Evolutionary conservation across 352 stramenopile genomes (phyloP).

Genomic region (Phytophthora pluvialis): DNA sequence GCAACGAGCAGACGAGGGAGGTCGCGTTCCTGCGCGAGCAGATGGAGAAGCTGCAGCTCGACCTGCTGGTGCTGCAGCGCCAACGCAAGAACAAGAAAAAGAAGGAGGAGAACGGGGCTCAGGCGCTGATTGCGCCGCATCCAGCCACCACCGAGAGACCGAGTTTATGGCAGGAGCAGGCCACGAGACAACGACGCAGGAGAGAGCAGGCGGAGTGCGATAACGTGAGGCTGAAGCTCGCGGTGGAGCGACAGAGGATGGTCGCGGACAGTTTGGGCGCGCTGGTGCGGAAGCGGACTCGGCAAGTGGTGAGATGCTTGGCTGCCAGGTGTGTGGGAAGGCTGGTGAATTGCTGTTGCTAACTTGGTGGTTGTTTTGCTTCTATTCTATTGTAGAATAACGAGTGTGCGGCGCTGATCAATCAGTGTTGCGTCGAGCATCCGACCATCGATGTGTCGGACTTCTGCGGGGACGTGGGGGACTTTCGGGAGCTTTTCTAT

Average conservation of each 20-base stretch:
- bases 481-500: conserved; percentile 31
- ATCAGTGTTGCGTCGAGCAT: conserved; percentile 18
- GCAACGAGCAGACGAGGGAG: conserved; percentile 42
- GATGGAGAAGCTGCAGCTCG: conserved; percentile 42
- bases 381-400: conserved; percentile 15
- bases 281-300: conserved; percentile 36
- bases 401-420: conserved; percentile 29
- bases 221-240: conserved; percentile 39
- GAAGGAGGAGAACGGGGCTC: not conserved
- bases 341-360: not conserved
- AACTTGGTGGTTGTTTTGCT: not conserved
- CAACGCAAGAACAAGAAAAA: conserved; percentile 2
- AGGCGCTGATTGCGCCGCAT: not conserved
- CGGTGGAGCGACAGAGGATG: conserved; percentile 50
- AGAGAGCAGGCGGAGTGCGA: conserved; percentile 33
- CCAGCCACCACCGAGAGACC: not conserved
- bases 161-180: conserved; percentile 36
- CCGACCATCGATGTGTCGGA: conserved; percentile 22
- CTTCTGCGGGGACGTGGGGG: conserved; percentile 26
- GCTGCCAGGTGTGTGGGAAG: not conserved
- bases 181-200: conserved; percentile 16
- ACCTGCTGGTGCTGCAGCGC: conserved; percentile 33
- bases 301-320: conserved; percentile 18
- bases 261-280: conserved; percentile 41
- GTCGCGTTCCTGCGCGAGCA: conserved; percentile 44